A percentile compares a stretch with the other conserved stretches of the same genome.
Evolutionary conservation across 176 grass and related monocot species (phyloP).

Genomic region (Carex littledalei): DNA sequence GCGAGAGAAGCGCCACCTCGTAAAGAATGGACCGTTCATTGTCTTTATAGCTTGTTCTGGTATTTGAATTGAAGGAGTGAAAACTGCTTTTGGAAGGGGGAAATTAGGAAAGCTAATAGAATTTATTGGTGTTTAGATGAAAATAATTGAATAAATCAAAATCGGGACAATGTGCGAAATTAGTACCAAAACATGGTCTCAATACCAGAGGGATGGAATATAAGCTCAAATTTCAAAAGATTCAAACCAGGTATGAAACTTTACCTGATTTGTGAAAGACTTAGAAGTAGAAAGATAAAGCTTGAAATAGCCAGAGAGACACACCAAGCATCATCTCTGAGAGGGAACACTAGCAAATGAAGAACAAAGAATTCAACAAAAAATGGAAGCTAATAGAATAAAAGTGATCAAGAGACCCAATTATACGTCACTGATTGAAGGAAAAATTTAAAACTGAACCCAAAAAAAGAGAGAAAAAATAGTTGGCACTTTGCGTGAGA

Average conservation of each 20-base stretch:
- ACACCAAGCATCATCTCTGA: not conserved
- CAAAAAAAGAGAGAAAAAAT: not conserved
- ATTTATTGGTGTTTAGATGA: not conserved
- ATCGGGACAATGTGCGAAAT: not conserved
- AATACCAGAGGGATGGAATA: not conserved
- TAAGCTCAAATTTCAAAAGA: not conserved
- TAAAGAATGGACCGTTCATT: slow-evolving; percentile 48
- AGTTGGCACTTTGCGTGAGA: slow-evolving; percentile 26
- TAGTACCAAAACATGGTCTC: not conserved
- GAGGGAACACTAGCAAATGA: not conserved
- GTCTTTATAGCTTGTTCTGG: not conserved
- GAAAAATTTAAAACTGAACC: not conserved
- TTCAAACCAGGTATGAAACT: not conserved
- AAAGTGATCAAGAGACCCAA: not conserved
- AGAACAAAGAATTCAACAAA: slow-evolving; percentile 1
- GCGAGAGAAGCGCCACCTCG: slow-evolving; percentile 43
- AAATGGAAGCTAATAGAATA: not conserved
- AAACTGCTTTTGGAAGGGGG: not conserved
- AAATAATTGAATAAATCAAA: not conserved
- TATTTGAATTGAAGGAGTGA: not conserved
- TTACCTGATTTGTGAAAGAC: not conserved
- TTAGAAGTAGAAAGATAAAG: not conserved
- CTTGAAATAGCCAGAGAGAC: not conserved
- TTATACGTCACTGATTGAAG: not conserved
- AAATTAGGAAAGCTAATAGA: not conserved